These are phyloP conservation scores for Flaveria ramosissima DNA, from an alignment of 129 eudicot species.

Conservation along the genomic window DNA sequence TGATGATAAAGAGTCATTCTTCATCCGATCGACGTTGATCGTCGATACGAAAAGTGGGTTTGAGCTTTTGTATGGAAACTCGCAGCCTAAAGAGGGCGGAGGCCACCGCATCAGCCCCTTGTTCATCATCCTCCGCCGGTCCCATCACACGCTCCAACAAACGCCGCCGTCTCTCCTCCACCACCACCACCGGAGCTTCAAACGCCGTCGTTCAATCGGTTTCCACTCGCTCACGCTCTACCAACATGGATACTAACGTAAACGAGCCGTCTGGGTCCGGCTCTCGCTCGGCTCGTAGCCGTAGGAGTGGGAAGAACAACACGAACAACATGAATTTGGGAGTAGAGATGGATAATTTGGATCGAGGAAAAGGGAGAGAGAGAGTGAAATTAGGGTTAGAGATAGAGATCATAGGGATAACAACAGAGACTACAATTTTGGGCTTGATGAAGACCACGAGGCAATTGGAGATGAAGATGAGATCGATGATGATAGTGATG, in stretches of 20 bases:
- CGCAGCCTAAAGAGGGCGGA: slow-evolving; percentile 99
- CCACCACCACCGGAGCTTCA: slow-evolving; percentile 16
- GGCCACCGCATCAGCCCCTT: slow-evolving; percentile 97
- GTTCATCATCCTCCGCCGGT: slow-evolving; percentile 62
- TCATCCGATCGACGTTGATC: slow-evolving; percentile 64
- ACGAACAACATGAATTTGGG: slow-evolving; percentile 31
- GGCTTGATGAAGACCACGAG: slow-evolving; percentile 56
- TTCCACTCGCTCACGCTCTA: slow-evolving; percentile 59
- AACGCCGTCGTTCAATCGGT: slow-evolving; percentile 36
- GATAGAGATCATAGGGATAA: slow-evolving; percentile 35
- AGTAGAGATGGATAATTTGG: slow-evolving; percentile 58
- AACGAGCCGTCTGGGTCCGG: slow-evolving; percentile 73
- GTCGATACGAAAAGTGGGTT: slow-evolving; percentile 51
- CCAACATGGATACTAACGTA: slow-evolving; percentile 50
- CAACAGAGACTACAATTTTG: slow-evolving; percentile 32
- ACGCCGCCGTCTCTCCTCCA: slow-evolving; percentile 67
- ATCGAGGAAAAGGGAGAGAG: slow-evolving; percentile 89
- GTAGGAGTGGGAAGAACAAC: slow-evolving; percentile 53
- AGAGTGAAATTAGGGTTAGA: slow-evolving; percentile 58
- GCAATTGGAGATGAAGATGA: slow-evolving; percentile 42
- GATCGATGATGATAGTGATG: slow-evolving; percentile 66
- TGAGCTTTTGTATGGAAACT: slow-evolving; percentile 98
- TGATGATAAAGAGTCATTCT: slow-evolving; percentile 25
- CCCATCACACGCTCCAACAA: slow-evolving; percentile 78
- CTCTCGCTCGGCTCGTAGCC: slow-evolving; percentile 46